Base-by-base conservation (phyloP, 306 rosid genomes). In the Dalbergia cultrata region DNA sequence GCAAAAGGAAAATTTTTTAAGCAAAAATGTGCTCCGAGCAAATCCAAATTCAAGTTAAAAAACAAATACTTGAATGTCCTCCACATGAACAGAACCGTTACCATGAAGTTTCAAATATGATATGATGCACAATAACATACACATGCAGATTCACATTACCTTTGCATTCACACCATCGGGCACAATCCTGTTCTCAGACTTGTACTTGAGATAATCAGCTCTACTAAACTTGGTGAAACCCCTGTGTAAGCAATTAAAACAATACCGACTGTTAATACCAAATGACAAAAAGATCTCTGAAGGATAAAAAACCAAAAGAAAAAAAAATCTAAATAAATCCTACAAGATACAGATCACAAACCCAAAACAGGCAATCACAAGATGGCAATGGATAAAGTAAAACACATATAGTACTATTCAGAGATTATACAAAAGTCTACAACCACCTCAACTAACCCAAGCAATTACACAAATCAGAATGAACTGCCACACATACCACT, bases 111-210 rank as follows among this genome's bases (percentile, higher is more conserved):
- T 78, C 26, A 67, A 47, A 61, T 67, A 61, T 12, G 60, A 50
- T 67, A 61, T 9, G 52, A 41, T 73, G 39, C 19, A 26, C 16
- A 7, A 70, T 22, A n/a, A 49, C 22, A 37, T 33, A 50, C 8
- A 3, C 44, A 45, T 0, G 72, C 9, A 62, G 43, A n/a, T 26
- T 59, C 16, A 49, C 6, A 67, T 73, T 87, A 92, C 94, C 97
- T 90, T 92, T 3, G 97, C 94, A 80, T 92, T 92, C 69, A 92
- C 94, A 62, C 97, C 97, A 81, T 90, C 94, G 14, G 92, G 85
- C 74, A 79, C 0, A 65, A 92, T 85, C 75, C 77, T 85, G 81
- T 65, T 82, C 86, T 87, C 97, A 3, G 90, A 69, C 85, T 90
- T 90, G 80, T 8, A 88, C 84, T 62, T 86, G 69, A 90, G 78